These are phyloP conservation scores for Diaporthe vaccinii DNA, from an alignment of 2,329 filamentous ascomycete genomes.

Conservation along the genomic window DNA sequence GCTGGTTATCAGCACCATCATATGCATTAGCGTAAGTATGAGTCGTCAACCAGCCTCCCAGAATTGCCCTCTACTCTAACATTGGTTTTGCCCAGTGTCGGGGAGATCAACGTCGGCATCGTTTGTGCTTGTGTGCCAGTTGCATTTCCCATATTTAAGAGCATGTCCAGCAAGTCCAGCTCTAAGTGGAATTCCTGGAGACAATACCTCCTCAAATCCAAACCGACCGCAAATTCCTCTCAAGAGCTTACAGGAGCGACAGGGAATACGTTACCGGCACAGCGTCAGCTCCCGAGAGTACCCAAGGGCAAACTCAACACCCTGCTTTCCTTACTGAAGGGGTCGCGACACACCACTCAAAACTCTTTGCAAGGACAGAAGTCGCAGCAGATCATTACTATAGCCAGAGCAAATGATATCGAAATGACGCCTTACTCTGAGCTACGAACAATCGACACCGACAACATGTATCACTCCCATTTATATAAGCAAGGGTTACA, in stretches of 20 bases:
- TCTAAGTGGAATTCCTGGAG: conserved; percentile 1
- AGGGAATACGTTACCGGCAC: background rate
- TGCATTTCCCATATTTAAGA: background rate
- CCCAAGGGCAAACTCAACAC: background rate
- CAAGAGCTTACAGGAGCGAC: background rate
- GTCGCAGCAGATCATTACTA: background rate
- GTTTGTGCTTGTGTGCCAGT: conserved; percentile 3
- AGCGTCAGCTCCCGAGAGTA: background rate
- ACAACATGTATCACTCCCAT: conserved; percentile 12
- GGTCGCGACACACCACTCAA: background rate
- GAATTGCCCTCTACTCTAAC: background rate
- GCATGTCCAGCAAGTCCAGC: background rate
- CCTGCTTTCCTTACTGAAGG: background rate
- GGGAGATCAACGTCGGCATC: background rate
- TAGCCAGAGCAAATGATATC: background rate
- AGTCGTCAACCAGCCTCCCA: background rate
- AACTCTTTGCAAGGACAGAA: background rate
- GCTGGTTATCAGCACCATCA: background rate
- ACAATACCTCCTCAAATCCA: background rate
- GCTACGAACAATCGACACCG: background rate
- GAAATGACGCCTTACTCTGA: conserved; percentile 6
- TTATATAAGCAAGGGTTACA: conserved; percentile 9
- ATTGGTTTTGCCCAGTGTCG: background rate
- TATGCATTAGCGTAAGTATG: background rate
- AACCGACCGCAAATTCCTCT: background rate